Percentiles rank a stretch among this genome's conserved stretches.
phyloP scores from a whole-genome alignment of 345 rosid species.

The Psidium guajava region DNA sequence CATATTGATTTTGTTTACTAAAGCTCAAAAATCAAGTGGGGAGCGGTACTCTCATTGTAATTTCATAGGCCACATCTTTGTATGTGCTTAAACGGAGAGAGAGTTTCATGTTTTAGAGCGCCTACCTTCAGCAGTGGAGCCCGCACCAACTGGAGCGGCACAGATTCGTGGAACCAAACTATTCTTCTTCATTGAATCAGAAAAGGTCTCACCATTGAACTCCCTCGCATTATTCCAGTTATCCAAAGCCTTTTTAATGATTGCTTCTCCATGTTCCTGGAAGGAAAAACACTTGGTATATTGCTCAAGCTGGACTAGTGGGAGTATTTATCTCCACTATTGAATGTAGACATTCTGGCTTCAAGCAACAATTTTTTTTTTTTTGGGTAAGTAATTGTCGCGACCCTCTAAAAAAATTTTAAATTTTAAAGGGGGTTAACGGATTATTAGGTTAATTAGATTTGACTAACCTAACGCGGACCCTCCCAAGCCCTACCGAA shows the following conservation, averaged over 20 bases:
- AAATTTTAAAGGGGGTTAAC: too few species aligned
- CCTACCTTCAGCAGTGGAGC: background rate
- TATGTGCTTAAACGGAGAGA: background rate
- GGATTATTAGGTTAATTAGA: too few species aligned
- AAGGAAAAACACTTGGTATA: background rate
- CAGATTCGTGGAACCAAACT: background rate
- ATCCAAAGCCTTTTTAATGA: background rate
- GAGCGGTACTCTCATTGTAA: background rate
- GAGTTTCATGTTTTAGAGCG: accelerated
- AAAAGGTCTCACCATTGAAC: background rate
- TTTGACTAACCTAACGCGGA: too few species aligned
- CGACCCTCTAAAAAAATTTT: too few species aligned
- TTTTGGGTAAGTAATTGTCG: too few species aligned
- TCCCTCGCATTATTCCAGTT: background rate
- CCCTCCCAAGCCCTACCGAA: too few species aligned
- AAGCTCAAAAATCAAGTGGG: background rate
- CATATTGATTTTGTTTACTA: background rate
- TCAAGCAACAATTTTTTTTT: background rate
- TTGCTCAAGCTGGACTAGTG: background rate
- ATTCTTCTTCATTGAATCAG: background rate
- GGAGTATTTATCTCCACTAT: background rate
- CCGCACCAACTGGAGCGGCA: background rate
- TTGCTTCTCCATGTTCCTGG: background rate
- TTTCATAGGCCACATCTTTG: background rate
- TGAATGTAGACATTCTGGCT: background rate